Percentiles rank a stretch among this genome's conserved stretches.
Conservation (phyloP, 2,329 filamentous ascomycete species). For the Stromatinia cepivora region DNA sequence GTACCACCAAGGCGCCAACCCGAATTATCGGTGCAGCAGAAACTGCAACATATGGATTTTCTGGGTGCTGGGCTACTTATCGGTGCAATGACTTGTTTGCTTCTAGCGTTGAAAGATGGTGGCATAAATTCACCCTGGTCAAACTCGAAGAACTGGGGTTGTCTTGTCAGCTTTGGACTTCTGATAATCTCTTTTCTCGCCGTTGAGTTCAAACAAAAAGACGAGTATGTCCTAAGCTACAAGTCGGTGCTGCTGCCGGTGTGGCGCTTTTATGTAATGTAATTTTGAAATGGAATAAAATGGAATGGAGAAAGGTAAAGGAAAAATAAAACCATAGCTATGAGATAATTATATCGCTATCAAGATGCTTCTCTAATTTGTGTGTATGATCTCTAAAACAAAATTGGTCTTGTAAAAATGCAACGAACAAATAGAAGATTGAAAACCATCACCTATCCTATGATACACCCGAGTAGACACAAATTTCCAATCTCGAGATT, state of each 20-base stretch:
- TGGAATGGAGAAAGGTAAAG: background rate
- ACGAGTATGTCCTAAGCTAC: slow-evolving; percentile 40
- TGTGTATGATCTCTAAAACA: background rate
- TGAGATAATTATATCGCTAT: background rate
- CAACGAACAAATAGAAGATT: background rate
- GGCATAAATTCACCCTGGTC: slow-evolving; percentile 48
- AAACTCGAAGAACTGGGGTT: slow-evolving; percentile 39
- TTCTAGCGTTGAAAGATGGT: slow-evolving; percentile 38
- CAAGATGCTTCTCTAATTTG: background rate
- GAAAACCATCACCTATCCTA: background rate
- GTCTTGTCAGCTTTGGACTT: slow-evolving; percentile 37
- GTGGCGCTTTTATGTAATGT: background rate
- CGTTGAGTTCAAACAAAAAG: slow-evolving; percentile 14
- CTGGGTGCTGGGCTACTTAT: slow-evolving; percentile 47
- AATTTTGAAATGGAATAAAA: background rate
- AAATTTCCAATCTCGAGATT: background rate
- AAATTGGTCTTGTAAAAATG: background rate
- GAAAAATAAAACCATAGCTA: background rate
- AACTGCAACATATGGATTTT: slow-evolving; percentile 49
- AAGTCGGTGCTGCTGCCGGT: slow-evolving; percentile 8
- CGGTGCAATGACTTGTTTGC: slow-evolving; percentile 43
- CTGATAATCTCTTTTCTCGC: slow-evolving; percentile 31
- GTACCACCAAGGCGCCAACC: background rate
- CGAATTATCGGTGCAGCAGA: slow-evolving; percentile 37
- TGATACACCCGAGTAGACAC: background rate